Evolutionary conservation across 2,329 filamentous ascomycete species (phyloP), one percentile per base, ranked within the genome.

Genomic region (Botryosphaeria agaves): DNA sequence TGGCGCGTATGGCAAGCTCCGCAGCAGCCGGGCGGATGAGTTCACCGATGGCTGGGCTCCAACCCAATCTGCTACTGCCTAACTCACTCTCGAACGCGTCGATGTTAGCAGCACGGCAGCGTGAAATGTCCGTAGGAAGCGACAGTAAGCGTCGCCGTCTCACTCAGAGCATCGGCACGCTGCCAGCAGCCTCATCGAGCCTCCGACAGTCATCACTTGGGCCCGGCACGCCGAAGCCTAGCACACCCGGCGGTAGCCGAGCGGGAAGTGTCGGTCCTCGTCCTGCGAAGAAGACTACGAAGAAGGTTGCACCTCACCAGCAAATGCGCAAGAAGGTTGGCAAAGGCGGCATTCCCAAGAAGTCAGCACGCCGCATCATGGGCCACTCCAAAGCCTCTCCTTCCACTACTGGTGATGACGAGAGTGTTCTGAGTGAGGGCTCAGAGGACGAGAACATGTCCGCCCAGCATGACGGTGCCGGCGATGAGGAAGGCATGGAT

Each of bases 201-300:
- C 56, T 75, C 3, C 63, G 71, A 5, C 71, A 75, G 45, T 65
- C 66, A 0, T 75, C 70, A 0, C 52, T 71, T 8, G 71, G 70
- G 0, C 71, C 69, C 12, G 69, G 68, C n/a, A 76, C 71, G 1
- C 71, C 71, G 4, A 74, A 74, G 42, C 57, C 64, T 1, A 61
- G 62, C 3, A 73, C 70, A 1, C 65, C 49, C 44, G 49, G 45
- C 7, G n/a, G n/a, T n/a, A 29, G 31, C 15, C 17, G 31, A n/a
- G 26, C 17, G n/a, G 31, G 31, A 5, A 33, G 31, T 18, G 26
- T 20, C 11, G 31, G 31, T 12, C 31, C 31, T 33, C 51, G 36
- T 43, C 47, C 38, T 41, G 47, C 15, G 43, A 64, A 64, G 40
- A 59, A 64, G 35, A 53, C 33, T n/a, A 61, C 60, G 8, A 70